A percentile compares a stretch with the other conserved stretches of the same genome.
Conservation (phyloP, 192 early-diverging fungal genomes). For the Backusella luteola region DNA sequence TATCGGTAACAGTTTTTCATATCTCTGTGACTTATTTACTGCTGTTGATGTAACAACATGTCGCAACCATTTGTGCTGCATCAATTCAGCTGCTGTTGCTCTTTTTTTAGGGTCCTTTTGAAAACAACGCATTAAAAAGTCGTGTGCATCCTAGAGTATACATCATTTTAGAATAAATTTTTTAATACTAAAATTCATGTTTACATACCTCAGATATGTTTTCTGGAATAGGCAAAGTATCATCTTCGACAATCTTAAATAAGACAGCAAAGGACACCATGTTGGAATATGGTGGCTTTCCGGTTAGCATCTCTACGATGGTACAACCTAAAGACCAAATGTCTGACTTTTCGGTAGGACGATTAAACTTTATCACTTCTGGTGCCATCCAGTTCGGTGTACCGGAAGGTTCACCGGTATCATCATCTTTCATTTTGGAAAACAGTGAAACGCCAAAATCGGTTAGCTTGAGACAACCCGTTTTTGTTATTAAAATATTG, state of each 20-base stretch:
- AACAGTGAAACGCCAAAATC: slow-evolving; percentile 97
- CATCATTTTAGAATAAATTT: neutral
- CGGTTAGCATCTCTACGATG: slow-evolving; percentile 87
- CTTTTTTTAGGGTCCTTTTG: slow-evolving; percentile 73
- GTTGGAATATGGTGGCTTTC: slow-evolving; percentile 87
- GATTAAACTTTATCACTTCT: slow-evolving; percentile 88
- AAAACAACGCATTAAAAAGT: slow-evolving; percentile 85
- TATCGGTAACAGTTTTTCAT: neutral
- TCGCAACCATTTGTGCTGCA: slow-evolving; percentile 67
- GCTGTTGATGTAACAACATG: neutral
- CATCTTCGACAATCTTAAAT: slow-evolving; percentile 92
- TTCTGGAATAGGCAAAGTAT: slow-evolving; percentile 81
- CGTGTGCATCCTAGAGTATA: slow-evolving; percentile 21
- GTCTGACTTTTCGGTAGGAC: slow-evolving; percentile 84
- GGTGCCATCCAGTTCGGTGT: slow-evolving; percentile 91
- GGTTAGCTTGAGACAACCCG: slow-evolving; percentile 88
- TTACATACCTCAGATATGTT: slow-evolving; percentile 55
- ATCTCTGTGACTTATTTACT: neutral
- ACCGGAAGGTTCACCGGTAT: slow-evolving; percentile 64
- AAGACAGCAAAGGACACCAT: slow-evolving; percentile 87
- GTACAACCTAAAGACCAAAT: slow-evolving; percentile 97
- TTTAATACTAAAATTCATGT: neutral
- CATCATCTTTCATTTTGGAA: slow-evolving; percentile 67
- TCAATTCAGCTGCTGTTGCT: slow-evolving; percentile 69
- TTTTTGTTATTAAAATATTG: slow-evolving; percentile 94